Evolutionary conservation across 176 grass and related monocot species (phyloP).

Genomic region (Typha latifolia): DNA sequence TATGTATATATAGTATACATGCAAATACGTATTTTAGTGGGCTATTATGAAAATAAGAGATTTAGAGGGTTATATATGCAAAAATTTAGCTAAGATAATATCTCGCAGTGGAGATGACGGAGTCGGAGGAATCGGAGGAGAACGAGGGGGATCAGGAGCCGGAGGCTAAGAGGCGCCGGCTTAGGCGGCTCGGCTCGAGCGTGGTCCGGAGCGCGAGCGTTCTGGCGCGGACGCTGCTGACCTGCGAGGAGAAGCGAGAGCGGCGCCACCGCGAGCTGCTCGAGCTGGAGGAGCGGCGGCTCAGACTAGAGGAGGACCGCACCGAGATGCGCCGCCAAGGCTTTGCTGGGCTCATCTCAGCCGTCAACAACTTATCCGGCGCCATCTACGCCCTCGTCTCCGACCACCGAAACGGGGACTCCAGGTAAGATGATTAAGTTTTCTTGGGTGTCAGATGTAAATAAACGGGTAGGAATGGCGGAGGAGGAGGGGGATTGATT

Average conservation of each 20-base stretch:
- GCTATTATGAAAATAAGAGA: too few species aligned
- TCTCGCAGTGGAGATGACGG: constrained; percentile 46
- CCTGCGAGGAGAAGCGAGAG: constrained; percentile 96
- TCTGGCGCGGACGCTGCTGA: constrained; percentile 62
- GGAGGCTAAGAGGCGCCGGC: constrained; percentile 60
- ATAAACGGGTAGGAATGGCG: background rate
- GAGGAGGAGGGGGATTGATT: background rate
- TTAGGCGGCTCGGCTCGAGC: constrained; percentile 63
- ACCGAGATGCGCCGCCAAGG: constrained; percentile 85
- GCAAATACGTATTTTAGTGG: too few species aligned
- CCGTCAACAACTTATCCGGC: constrained; percentile 77
- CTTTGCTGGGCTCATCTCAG: constrained; percentile 63
- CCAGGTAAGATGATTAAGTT: background rate
- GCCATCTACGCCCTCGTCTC: constrained; percentile 86
- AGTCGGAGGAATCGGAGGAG: constrained; percentile 41
- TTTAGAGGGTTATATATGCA: too few species aligned
- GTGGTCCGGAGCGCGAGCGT: constrained; percentile 87
- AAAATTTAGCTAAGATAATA: too few species aligned
- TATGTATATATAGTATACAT: too few species aligned
- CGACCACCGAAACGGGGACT: constrained; percentile 64
- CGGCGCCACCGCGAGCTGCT: constrained; percentile 78
- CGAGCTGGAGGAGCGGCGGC: constrained; percentile 78
- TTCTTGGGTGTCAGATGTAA: background rate
- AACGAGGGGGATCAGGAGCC: constrained; percentile 41
- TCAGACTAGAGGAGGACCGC: constrained; percentile 74